phyloP scores from a whole-genome alignment of 768 basidiomycete genomes.

The Leccinum truebloodii region DNA sequence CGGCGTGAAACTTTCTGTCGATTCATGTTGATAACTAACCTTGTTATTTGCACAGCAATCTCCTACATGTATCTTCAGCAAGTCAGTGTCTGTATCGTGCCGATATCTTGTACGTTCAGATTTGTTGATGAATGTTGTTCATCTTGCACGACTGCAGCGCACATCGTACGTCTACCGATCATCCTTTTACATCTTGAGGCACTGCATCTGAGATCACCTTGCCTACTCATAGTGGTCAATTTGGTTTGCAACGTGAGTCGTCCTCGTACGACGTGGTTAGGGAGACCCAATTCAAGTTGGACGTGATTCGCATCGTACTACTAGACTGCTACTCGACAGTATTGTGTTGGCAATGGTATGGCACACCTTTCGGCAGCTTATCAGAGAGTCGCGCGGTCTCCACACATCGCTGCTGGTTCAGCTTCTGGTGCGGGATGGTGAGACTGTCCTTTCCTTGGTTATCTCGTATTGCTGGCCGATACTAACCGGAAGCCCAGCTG shows the following conservation, averaged over 20 bases:
- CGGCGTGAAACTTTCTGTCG: background rate
- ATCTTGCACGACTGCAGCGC: background rate
- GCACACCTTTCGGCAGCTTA: background rate
- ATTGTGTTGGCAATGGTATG: conserved; percentile 7
- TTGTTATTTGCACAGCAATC: background rate
- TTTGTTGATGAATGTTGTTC: background rate
- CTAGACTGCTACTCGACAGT: conserved; percentile 12
- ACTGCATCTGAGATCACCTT: background rate
- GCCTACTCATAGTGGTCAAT: conserved; percentile 8
- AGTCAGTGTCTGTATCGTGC: background rate
- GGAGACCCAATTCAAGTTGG: background rate
- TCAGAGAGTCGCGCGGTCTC: background rate
- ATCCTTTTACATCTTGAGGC: background rate
- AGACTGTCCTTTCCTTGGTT: background rate
- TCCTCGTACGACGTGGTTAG: background rate
- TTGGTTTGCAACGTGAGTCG: conserved; percentile 8
- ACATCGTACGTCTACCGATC: conserved; percentile 6
- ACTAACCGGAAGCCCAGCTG: background rate
- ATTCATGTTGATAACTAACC: background rate
- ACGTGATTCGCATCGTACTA: background rate
- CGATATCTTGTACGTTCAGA: background rate
- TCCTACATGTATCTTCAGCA: background rate
- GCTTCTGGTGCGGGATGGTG: conserved; percentile 2
- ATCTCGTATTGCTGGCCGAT: background rate
- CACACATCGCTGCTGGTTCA: background rate